A percentile compares a stretch with the other conserved stretches of the same genome.
Evolutionary conservation across 306 rosid genomes (phyloP).

Genomic region (Corylus heterophylla): DNA sequence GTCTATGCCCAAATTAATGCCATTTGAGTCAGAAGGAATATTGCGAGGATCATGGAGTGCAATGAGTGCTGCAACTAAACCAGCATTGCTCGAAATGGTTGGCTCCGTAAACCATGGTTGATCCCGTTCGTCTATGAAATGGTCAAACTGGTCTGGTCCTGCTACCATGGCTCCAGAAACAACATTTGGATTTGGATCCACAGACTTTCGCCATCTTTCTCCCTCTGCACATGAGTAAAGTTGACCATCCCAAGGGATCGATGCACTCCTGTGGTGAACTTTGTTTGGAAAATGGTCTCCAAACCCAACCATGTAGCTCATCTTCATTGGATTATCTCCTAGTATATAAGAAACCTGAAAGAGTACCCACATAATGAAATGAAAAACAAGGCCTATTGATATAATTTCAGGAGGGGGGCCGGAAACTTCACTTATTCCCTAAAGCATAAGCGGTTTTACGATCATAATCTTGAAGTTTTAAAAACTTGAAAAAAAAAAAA

Average conservation of each 20-base stretch:
- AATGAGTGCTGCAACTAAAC: slow-evolving; percentile 78
- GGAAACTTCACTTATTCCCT: too few relatives aligned
- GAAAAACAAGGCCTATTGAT: neutral
- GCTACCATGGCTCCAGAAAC: slow-evolving; percentile 84
- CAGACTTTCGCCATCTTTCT: slow-evolving; percentile 54
- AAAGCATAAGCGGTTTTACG: too few relatives aligned
- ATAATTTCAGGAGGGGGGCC: too few relatives aligned
- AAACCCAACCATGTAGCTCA: slow-evolving; percentile 76
- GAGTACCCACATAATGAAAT: neutral
- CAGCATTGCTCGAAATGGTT: slow-evolving; percentile 77
- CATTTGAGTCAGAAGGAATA: slow-evolving; percentile 24
- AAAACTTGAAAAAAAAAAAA: too few relatives aligned
- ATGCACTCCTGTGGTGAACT: slow-evolving; percentile 81
- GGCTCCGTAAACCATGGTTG: slow-evolving; percentile 69
- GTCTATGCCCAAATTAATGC: slow-evolving; percentile 55
- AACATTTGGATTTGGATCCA: slow-evolving; percentile 59
- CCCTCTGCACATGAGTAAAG: slow-evolving; percentile 47
- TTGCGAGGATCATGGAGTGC: slow-evolving; percentile 57
- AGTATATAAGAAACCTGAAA: slow-evolving; percentile 67
- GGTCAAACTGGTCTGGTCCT: slow-evolving; percentile 61
- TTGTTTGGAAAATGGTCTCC: slow-evolving; percentile 64
- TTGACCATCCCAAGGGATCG: slow-evolving; percentile 67
- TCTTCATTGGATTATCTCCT: slow-evolving; percentile 78
- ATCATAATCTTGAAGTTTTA: too few relatives aligned
- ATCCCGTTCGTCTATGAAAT: slow-evolving; percentile 60